Evolutionary conservation across 208 protist genomes (phyloP).

Genomic region (Acanthamoeba lugdunensis): DNA sequence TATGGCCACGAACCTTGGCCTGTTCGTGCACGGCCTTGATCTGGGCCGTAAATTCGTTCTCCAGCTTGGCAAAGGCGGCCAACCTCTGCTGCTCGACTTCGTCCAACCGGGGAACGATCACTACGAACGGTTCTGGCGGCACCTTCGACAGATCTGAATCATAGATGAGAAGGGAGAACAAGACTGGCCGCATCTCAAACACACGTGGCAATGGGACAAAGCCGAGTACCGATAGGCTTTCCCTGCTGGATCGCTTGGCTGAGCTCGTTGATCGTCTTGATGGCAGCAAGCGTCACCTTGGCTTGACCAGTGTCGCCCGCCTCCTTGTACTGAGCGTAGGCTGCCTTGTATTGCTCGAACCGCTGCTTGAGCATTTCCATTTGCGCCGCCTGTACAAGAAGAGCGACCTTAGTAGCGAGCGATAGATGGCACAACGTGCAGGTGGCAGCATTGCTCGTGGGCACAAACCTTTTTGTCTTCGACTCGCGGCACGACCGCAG

Average conservation of each 20-base stretch:
- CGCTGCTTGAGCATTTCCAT: conserved; percentile 16
- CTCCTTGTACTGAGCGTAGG: conserved; percentile 34
- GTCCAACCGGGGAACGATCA: conserved; percentile 2
- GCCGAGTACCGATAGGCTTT: background rate
- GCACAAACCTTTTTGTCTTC: background rate
- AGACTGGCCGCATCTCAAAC: background rate
- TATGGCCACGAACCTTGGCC: background rate
- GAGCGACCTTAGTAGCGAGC: background rate
- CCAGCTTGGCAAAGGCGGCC: background rate
- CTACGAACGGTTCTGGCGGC: background rate
- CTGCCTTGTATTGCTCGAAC: conserved; percentile 31
- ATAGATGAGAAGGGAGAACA: background rate
- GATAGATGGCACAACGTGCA: background rate
- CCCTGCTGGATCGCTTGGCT: conserved; percentile 8
- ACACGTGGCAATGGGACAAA: background rate
- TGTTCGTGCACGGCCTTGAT: conserved; percentile 8
- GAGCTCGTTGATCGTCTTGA: conserved; percentile 20
- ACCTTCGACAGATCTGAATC: conserved; percentile 1
- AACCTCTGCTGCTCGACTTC: conserved; percentile 17
- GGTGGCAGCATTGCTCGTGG: background rate
- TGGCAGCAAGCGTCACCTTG: background rate
- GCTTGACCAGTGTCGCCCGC: conserved; percentile 7
- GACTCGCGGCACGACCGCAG: background rate
- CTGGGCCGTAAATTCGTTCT: background rate
- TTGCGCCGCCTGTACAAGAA: background rate